Base-by-base conservation (phyloP, 2,329 filamentous ascomycete species). In the Pseudogymnoascus sp. region DNA sequence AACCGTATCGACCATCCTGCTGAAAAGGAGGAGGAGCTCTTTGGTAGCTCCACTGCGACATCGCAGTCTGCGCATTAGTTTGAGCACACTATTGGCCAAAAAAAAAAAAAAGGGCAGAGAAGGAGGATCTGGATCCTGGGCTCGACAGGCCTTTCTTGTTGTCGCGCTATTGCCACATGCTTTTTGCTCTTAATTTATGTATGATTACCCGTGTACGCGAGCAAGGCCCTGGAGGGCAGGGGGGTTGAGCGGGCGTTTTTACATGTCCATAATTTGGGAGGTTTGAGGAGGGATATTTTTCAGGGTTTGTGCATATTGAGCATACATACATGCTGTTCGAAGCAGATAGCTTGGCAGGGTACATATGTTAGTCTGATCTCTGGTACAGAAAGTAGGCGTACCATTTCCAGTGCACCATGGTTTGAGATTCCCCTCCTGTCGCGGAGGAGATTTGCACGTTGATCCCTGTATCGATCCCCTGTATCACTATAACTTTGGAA, bases 1-100 rank as follows among this genome's bases (percentile, higher is more conserved):
- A 74, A 71, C 66, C 71, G 70, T 37, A 74, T 76, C 33, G 74
- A 76, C 62, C 71, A 70, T 16, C 74, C 74, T 1, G 68, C 73
- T 2, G 74, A 76, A 64, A 72, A 73, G 60, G 70, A 71, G 37
- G 67, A 71, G 45, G 67, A 68, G 23, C 63, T 67, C 59, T 65
- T 64, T 64, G 31, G 66, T 14, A 49, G 3, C 43, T 49, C 43
- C 23, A 23, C 12, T 16, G 43, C 43, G 12, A 49, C 23, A 12
- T 49, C 43, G 23, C 12, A 29, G 11, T 4, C 43, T 16, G 23
- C 43, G 6, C 43, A 49, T 49, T 49, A 49, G n/a, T 29, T 49
- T 29, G 12, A 16, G 14, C 43, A 16, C 23, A 49, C 43, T 49
- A 49, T 49, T 49, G 43, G 43, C 41, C n/a, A 49, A 29, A 11